Percentiles rank a stretch among this genome's conserved stretches.
phyloP scores from a whole-genome alignment of 2,329 filamentous ascomycete species.

The Diaporthe citriasiana region DNA sequence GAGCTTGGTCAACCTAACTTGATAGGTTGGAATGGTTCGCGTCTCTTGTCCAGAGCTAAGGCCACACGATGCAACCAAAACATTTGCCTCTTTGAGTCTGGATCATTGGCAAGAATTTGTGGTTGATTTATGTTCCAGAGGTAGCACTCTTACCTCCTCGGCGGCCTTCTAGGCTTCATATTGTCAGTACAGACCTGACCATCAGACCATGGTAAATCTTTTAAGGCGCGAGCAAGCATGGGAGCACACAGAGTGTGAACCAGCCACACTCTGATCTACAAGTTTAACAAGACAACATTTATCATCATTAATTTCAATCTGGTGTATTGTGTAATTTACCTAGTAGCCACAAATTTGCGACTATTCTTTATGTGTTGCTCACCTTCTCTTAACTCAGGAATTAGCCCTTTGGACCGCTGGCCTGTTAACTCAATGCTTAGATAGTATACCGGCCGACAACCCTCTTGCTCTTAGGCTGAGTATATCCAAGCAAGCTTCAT shows the following conservation, averaged over 20 bases:
- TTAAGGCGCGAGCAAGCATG: no score
- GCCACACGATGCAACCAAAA: slow-evolving; percentile 13
- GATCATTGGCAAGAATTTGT: not conserved
- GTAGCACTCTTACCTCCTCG: not conserved
- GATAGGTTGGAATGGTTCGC: slow-evolving; percentile 7
- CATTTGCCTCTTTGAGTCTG: not conserved
- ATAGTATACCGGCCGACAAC: not conserved
- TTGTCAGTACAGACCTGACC: not conserved
- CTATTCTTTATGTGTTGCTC: not conserved
- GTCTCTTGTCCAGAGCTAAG: slow-evolving; percentile 3
- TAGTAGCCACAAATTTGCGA: not conserved
- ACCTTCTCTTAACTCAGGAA: not conserved
- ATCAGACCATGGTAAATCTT: not conserved
- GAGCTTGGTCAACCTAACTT: slow-evolving; percentile 8
- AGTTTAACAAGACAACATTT: not conserved
- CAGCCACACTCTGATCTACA: not conserved
- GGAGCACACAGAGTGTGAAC: not conserved
- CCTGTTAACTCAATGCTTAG: not conserved
- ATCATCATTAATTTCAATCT: no score
- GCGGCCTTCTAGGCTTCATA: not conserved
- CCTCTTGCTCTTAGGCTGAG: not conserved
- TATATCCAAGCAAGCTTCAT: not conserved
- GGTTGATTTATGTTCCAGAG: not conserved
- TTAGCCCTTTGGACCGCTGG: not conserved
- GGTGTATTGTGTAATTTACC: not conserved